These are phyloP conservation scores for Aurifilum marmelostoma DNA, from an alignment of 2,329 filamentous ascomycete genomes.

Conservation along the genomic window DNA sequence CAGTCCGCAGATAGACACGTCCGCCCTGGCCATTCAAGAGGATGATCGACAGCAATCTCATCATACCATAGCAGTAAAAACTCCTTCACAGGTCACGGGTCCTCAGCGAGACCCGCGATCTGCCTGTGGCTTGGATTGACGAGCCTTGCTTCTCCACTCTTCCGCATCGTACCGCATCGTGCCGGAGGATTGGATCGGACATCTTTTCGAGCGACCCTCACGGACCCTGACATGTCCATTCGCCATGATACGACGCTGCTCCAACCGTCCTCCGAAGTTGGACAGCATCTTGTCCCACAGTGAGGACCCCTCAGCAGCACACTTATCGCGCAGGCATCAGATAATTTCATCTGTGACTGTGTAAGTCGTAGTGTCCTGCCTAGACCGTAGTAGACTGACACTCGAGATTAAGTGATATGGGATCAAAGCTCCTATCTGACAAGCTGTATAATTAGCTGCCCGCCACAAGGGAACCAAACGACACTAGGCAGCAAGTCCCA, in stretches of 20 bases:
- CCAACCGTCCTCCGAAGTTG: neutral
- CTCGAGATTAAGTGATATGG: neutral
- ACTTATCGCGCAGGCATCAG: too few species aligned
- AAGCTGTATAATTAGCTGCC: neutral
- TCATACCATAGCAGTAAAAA: neutral
- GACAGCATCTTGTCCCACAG: neutral
- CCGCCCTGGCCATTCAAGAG: neutral
- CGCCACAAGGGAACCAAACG: neutral
- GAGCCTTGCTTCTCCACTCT: neutral
- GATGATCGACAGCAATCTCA: neutral
- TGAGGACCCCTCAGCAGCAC: slow-evolving; percentile 5
- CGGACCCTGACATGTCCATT: neutral
- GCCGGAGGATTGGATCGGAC: neutral
- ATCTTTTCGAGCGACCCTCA: neutral
- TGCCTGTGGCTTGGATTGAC: neutral
- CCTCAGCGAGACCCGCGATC: neutral
- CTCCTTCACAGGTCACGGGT: slow-evolving; percentile 1
- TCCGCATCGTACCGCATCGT: neutral
- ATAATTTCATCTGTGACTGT: too few species aligned
- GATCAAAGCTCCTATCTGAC: slow-evolving; percentile 3
- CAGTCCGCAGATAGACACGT: neutral
- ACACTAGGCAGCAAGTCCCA: neutral
- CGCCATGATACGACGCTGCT: neutral
- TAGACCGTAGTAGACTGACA: neutral
- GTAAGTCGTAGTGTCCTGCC: too few species aligned